Conservation (phyloP, 441 rosid species). For the Lepidium campestre region DNA sequence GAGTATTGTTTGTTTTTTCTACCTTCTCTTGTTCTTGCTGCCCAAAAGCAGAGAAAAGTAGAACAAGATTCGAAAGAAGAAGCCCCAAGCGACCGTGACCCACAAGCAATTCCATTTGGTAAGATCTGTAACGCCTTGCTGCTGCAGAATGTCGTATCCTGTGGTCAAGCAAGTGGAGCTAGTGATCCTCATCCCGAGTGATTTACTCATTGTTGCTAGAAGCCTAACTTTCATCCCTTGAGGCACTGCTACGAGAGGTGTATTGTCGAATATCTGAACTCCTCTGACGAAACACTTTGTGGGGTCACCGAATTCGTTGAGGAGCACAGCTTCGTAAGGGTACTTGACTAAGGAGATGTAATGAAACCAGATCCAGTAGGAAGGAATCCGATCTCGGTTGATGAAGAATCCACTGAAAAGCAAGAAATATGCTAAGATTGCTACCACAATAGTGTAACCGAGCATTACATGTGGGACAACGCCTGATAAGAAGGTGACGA, state of each 20-base stretch:
- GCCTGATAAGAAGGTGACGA: conserved; percentile 75
- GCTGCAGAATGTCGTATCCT: conserved; percentile 51
- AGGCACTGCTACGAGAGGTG: conserved; percentile 47
- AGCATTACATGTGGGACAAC: conserved; percentile 76
- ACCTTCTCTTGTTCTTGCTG: conserved; percentile 82
- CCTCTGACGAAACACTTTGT: conserved; percentile 56
- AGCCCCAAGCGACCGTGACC: conserved; percentile 85
- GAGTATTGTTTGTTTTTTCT: neutral
- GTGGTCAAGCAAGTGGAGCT: conserved; percentile 67
- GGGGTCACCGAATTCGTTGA: conserved; percentile 55
- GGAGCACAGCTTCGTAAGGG: conserved; percentile 69
- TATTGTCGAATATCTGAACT: conserved; percentile 63
- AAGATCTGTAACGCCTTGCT: conserved; percentile 60
- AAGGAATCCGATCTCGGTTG: conserved; percentile 60
- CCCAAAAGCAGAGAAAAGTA: conserved; percentile 68
- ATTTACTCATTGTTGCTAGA: conserved; percentile 34
- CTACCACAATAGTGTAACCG: conserved; percentile 71
- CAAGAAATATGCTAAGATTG: conserved; percentile 65
- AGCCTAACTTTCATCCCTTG: conserved; percentile 38
- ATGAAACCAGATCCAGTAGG: conserved; percentile 84
- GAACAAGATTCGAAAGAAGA: conserved; percentile 67
- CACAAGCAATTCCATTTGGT: conserved; percentile 72
- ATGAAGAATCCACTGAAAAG: conserved; percentile 86
- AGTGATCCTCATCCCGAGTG: conserved; percentile 52
- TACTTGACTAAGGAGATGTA: conserved; percentile 70